These are phyloP conservation scores for Scedosporium minutisporum DNA, from an alignment of 2,329 filamentous ascomycete species.

Conservation along the genomic window DNA sequence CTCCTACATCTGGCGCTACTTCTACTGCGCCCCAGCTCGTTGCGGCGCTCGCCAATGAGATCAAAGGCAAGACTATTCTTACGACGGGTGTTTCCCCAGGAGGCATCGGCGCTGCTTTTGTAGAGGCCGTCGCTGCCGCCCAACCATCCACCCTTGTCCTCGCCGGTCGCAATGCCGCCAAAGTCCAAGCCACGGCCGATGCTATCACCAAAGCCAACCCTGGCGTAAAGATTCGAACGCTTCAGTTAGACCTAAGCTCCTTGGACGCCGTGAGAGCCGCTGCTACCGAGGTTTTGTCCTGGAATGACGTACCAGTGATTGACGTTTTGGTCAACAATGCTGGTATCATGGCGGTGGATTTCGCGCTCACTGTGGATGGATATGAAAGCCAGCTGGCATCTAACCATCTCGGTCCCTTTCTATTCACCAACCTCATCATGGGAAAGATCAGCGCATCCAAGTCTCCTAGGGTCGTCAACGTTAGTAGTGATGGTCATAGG, in stretches of 20 bases:
- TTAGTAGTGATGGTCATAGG: constrained; percentile 34
- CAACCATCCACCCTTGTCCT: constrained; percentile 32
- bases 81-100: constrained; percentile 29
- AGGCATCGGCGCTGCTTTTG: constrained; percentile 26
- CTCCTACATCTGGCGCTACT: no score
- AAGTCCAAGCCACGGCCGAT: constrained; percentile 26
- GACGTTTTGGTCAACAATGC: constrained; percentile 34
- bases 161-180: constrained; percentile 30
- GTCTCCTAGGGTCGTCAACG: constrained; percentile 28
- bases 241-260: constrained; percentile 30
- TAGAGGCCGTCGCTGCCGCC: constrained; percentile 25
- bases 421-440: constrained; percentile 28
- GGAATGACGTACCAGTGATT: constrained; percentile 21
- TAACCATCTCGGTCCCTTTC: constrained; percentile 28
- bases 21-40: no score
- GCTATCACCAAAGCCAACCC: constrained; percentile 22
- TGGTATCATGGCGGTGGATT: constrained; percentile 28
- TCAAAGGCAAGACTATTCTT: constrained; percentile 27
- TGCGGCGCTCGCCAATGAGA: constrained; percentile 9
- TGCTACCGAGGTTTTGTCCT: constrained; percentile 23
- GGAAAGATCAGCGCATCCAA: constrained; percentile 17
- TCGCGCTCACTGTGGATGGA: constrained; percentile 23
- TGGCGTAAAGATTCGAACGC: constrained; percentile 19
- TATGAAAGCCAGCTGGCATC: constrained; percentile 27
- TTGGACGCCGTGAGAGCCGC: constrained; percentile 27